Evolutionary conservation across 2,329 filamentous ascomycete species (phyloP), one percentile per base, ranked within the genome.

Genomic region (Penicillium rolfsii): DNA sequence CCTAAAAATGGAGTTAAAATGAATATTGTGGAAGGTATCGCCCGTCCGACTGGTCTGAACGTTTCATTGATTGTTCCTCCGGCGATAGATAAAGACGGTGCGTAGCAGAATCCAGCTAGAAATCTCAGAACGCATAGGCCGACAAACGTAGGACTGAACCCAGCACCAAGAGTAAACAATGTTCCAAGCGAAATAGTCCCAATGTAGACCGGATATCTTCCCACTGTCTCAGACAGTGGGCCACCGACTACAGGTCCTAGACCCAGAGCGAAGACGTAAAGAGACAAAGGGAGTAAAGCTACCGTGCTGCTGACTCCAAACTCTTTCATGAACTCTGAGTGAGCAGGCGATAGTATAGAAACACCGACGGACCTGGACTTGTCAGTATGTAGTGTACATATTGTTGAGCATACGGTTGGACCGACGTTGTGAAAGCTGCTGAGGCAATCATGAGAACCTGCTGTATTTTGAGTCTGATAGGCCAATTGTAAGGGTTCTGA

Each of bases 1-100:
- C 67, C 67, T n/a, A 68, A 49, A 33, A 69, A 69, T 5, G 67
- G 66, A 14, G 63, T 68, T 4, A 69, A 40, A 19, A 69, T 65
- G 38, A 69, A 70, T 2, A 64, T 60, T 22, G 65, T 63, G 0
- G 67, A 63, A 1, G 67, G 67, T 22, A 67, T 28, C 1, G 64
- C 68, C 6, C 68, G 62, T 5, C 57, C 28, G 0, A 52, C 52
- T 3, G 67, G 67, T 46, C 26, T 55, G 40, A 68, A 70, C 3
- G 63, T 67, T 61, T 70, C 67, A n/a, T 67, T 67, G 46, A 67
- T 61, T 4, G 64, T 65, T 4, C 64, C 66, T 5, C 52, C 66
- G 5, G 62, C 62, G n/a, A 67, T 65, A 1, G 64, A 49, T 5
- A 67, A 28, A 11, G 58, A 60, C 2, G 66, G 64, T 1, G 55